Conservation (phyloP, 805 yeast species). For the Hanseniaspora occidentalis region DNA sequence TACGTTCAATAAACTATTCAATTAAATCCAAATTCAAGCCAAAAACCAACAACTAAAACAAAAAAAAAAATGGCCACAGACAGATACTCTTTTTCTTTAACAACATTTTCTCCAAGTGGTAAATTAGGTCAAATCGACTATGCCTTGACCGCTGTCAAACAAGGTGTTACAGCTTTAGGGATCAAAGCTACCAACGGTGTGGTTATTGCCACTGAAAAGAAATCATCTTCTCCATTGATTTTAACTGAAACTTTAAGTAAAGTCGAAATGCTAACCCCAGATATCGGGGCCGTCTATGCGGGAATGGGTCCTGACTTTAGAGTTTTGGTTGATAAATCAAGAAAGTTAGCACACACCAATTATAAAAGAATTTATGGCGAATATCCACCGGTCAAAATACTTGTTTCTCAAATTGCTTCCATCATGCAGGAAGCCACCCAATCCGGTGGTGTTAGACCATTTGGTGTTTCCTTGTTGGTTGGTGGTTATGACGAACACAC, state of each 20-base stretch:
- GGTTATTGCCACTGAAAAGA: slow-evolving; percentile 93
- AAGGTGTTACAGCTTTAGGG: slow-evolving; percentile 94
- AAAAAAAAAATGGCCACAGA: slow-evolving; percentile 28
- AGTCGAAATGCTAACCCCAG: slow-evolving; percentile 78
- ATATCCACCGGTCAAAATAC: slow-evolving; percentile 89
- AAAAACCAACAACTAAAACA: not conserved
- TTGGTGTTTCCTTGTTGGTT: slow-evolving; percentile 84
- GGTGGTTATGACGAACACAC: slow-evolving; percentile 84
- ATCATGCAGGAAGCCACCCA: slow-evolving; percentile 99
- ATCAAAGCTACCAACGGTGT: slow-evolving; percentile 92
- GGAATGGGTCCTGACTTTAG: slow-evolving; percentile 99
- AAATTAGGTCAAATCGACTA: slow-evolving; percentile 96
- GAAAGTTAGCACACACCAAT: slow-evolving; percentile 84
- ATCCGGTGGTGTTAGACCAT: slow-evolving; percentile 98
- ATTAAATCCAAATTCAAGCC: not conserved
- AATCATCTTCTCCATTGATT: slow-evolving; percentile 66
- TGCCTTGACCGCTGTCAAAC: slow-evolving; percentile 93
- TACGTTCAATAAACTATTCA: too few species aligned
- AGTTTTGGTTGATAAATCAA: slow-evolving; percentile 83
- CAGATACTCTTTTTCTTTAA: slow-evolving; percentile 91
- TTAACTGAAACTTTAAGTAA: slow-evolving; percentile 66
- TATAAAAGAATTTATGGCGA: slow-evolving; percentile 92
- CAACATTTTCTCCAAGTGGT: slow-evolving; percentile 98
- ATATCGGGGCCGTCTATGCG: slow-evolving; percentile 90
- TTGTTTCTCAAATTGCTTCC: slow-evolving; percentile 90